A percentile compares a stretch with the other conserved stretches of the same genome.
phyloP scores from a whole-genome alignment of 2,329 filamentous ascomycete genomes.

The Hymenoscyphus fraxineus region DNA sequence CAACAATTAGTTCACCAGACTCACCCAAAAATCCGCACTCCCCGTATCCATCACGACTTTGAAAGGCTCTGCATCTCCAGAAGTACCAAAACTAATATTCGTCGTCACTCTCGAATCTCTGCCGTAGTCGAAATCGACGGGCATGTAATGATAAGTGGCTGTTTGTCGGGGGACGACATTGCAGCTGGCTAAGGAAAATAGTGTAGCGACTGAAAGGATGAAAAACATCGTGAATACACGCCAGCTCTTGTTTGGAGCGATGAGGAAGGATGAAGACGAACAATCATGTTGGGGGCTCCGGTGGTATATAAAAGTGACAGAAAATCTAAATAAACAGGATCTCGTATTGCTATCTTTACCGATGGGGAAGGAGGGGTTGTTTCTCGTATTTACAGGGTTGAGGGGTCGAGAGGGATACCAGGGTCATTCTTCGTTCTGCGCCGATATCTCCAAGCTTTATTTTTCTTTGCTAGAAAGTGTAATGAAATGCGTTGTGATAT shows the following conservation, averaged over 20 bases:
- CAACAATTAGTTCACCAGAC: neutral
- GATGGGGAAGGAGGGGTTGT: neutral
- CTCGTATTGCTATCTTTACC: neutral
- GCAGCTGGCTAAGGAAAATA: neutral
- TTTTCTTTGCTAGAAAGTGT: too few species aligned
- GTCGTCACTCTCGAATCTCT: slow-evolving; percentile 18
- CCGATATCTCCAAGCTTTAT: too few species aligned
- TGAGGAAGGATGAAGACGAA: neutral
- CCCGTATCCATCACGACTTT: slow-evolving; percentile 22
- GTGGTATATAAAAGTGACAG: neutral
- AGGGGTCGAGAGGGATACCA: too few species aligned
- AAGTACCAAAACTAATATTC: slow-evolving; percentile 19
- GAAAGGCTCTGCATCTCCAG: slow-evolving; percentile 12
- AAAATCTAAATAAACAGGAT: neutral
- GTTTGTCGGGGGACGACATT: neutral
- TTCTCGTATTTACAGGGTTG: too few species aligned
- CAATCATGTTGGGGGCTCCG: neutral
- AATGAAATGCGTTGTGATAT: too few species aligned
- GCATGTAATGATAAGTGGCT: slow-evolving; percentile 17
- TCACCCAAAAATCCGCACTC: slow-evolving; percentile 22
- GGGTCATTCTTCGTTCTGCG: too few species aligned
- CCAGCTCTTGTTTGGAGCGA: neutral
- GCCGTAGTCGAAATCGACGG: slow-evolving; percentile 20
- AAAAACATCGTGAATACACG: neutral
- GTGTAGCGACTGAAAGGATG: neutral